Percentiles rank a stretch among this genome's conserved stretches.
Evolutionary conservation across 73 alveolate species (phyloP).

Genomic region (Paramecium sonneborni): DNA sequence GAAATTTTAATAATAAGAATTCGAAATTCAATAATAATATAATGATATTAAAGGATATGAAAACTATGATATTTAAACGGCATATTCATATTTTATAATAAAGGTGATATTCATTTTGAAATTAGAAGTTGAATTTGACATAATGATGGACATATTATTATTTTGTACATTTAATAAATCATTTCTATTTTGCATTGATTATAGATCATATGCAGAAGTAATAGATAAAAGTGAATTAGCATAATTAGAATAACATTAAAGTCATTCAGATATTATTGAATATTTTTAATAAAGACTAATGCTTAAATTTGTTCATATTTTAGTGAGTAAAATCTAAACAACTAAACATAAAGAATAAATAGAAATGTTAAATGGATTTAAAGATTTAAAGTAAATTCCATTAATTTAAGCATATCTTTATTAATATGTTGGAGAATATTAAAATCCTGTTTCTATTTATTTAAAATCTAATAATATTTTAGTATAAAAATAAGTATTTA

Average conservation of each 20-base stretch:
- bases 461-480: neutral
- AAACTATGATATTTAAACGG: neutral
- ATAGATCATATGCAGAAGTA: conserved; percentile 52
- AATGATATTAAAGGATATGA: neutral
- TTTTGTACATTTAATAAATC: conserved; percentile 33
- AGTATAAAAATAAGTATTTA: conserved; percentile 12
- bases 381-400: neutral
- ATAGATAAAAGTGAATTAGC: conserved; percentile 25
- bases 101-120: neutral
- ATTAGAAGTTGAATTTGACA: neutral
- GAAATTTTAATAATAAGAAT: neutral
- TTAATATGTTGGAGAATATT: neutral
- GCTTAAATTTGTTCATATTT: neutral
- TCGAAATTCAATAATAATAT: neutral
- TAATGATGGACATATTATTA: conserved; percentile 6
- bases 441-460: neutral
- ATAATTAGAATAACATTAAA: conserved; percentile 6
- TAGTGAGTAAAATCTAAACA: neutral
- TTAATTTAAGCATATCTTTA: conserved; percentile 7
- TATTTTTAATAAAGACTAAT: conserved; percentile 14
- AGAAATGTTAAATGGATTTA: neutral
- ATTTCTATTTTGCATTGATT: conserved; percentile 12
- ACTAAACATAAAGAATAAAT: neutral
- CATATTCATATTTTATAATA: neutral
- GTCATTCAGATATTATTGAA: conserved; percentile 37